A percentile compares a stretch with the other conserved stretches of the same genome.
Conservation (phyloP, 2,329 filamentous ascomycete genomes). For the Metarhizium brunneum region DNA sequence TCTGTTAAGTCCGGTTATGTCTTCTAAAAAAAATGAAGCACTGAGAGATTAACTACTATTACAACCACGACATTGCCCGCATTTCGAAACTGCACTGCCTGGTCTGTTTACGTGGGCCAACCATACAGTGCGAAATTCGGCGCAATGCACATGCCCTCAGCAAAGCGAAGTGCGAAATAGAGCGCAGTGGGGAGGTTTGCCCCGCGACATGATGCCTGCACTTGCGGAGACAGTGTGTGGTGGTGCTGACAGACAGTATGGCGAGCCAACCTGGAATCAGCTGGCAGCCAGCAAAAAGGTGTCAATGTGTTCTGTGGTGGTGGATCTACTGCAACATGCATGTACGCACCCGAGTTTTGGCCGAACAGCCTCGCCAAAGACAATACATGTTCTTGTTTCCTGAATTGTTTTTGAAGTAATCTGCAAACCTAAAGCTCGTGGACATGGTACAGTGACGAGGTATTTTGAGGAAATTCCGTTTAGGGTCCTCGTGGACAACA, state of each 20-base stretch:
- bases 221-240: neutral
- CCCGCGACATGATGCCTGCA: neutral
- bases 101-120: neutral
- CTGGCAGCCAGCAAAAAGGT: too few species aligned
- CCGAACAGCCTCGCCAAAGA: neutral
- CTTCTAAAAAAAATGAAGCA: too few species aligned
- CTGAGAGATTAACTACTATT: too few species aligned
- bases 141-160: neutral
- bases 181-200: neutral
- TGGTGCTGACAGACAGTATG: neutral
- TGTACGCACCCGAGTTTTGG: neutral
- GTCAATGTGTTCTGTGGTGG: neutral
- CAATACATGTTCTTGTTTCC: neutral
- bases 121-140: neutral
- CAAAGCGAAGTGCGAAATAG: neutral
- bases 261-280: neutral
- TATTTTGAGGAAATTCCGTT: neutral
- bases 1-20: neutral
- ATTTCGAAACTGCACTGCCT: too few species aligned
- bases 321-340: neutral
- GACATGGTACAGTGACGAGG: slow-evolving; percentile 1
- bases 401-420: neutral
- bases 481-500: neutral
- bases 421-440: too few species aligned
- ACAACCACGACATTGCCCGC: too few species aligned